Evolutionary conservation across 345 rosid species (phyloP), one percentile per base, ranked within the genome.

Genomic region (Laguncularia racemosa): DNA sequence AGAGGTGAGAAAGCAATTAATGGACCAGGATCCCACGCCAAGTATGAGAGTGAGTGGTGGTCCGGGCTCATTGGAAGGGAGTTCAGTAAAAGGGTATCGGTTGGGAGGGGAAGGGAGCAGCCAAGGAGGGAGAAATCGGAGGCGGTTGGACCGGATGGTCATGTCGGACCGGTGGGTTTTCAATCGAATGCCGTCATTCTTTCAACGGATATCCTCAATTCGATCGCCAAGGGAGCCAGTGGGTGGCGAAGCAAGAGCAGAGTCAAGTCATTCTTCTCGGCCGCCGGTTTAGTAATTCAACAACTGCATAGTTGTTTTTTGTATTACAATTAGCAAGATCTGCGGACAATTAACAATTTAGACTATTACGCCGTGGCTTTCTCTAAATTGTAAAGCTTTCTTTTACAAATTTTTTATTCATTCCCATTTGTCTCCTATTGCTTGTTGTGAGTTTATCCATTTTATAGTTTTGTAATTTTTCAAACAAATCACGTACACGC

Each of bases 1-100:
- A 20, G 95, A 85, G 16, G 80, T 89, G 11, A 68, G 95, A 57
- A 79, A 85, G 63, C 83, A 79, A 21, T 57, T 93, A 56, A 43
- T 85, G 78, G 74, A 76, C 70, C 86, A 90, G 65, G 52, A 84
- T 0, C 7, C 9, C 7, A n/a, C n/a, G n/a, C n/a, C n/a, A n/a
- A 33, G 40, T 33, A 68, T 53, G 28, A 89, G 95, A 50, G 43
- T 82, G n/a, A 56, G 61, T 80, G 20, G 74, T 56, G 61, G 8
- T 80, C 49, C 73, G n/a, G n/a, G n/a, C 78, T 2, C 62, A 9
- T 4, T 73, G 16, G 81, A 71, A 23, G 75, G 80, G 20, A 80
- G 88, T 48, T 64, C 82, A 2, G 70, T 74, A 50, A 73, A 67
- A 20, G 87, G 81, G 12, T 70, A 67, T 12, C 69, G 79, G 43